Conservation (phyloP, 345 rosid genomes). For the Eutrema heterophyllum region DNA sequence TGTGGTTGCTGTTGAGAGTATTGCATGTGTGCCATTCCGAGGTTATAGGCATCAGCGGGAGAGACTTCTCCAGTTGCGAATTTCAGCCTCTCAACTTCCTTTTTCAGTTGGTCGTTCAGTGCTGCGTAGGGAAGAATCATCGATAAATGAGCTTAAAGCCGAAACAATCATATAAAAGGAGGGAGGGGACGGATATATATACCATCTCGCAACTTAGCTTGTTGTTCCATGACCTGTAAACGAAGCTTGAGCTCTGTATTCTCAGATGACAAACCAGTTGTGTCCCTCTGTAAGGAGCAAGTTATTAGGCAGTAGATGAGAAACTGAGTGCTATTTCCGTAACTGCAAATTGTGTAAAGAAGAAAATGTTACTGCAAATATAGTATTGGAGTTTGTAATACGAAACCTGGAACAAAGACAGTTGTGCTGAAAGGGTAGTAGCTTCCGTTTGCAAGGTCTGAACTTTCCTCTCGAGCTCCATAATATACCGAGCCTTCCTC, state of each 20-base stretch:
- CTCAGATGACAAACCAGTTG: slow-evolving; percentile 68
- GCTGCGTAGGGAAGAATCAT: slow-evolving; percentile 38
- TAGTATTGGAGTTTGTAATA: neutral
- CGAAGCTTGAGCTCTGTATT: slow-evolving; percentile 92
- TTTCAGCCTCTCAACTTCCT: slow-evolving; percentile 87
- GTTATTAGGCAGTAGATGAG: slow-evolving; percentile 14
- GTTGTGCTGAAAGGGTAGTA: slow-evolving; percentile 82
- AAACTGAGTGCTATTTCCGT: neutral
- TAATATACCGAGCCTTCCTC: slow-evolving; percentile 74
- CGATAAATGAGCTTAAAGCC: neutral
- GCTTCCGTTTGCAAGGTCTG: slow-evolving; percentile 91
- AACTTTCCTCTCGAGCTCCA: slow-evolving; percentile 81
- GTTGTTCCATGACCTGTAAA: slow-evolving; percentile 88
- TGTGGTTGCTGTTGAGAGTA: slow-evolving; percentile 43
- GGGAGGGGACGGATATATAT: neutral
- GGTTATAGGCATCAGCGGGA: slow-evolving; percentile 52
- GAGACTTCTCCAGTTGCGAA: slow-evolving; percentile 71
- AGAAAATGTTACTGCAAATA: neutral
- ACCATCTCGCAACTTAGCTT: slow-evolving; percentile 89
- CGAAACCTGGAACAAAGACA: slow-evolving; percentile 75
- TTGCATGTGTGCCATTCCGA: slow-evolving; percentile 62
- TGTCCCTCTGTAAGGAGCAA: slow-evolving; percentile 63
- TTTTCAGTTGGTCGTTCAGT: slow-evolving; percentile 75
- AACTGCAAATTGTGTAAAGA: neutral
- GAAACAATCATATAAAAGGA: neutral